Evolutionary conservation across 2,329 filamentous ascomycete genomes (phyloP).

Genomic region (Talaromyces sp.): DNA sequence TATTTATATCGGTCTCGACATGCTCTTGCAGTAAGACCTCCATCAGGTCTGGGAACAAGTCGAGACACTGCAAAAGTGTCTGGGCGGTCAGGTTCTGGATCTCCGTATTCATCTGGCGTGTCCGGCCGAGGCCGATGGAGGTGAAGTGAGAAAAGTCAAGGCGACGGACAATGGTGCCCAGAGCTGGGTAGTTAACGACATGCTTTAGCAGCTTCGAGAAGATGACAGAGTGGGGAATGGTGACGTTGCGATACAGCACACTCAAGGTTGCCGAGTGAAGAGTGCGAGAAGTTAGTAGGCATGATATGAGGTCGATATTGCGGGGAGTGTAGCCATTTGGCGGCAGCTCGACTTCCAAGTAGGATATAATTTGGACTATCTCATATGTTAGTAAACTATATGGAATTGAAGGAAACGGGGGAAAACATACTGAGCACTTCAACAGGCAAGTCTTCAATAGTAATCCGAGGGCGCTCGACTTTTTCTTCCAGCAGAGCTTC

Average conservation of each 20-base stretch:
- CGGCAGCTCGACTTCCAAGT: constrained; percentile 66
- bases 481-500: constrained; percentile 17
- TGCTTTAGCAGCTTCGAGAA: constrained; percentile 75
- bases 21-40: constrained; percentile 79
- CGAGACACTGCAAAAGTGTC: constrained; percentile 65
- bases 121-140: constrained; percentile 68
- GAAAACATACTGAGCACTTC: constrained; percentile 62
- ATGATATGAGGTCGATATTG: constrained; percentile 71
- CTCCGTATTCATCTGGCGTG: constrained; percentile 66
- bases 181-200: constrained; percentile 57
- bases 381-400: constrained; percentile 8
- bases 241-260: constrained; percentile 72
- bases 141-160: constrained; percentile 85
- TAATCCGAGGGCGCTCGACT: constrained; percentile 32
- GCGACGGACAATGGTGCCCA: constrained; percentile 70
- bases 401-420: neutral
- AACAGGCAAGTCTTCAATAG: constrained; percentile 61
- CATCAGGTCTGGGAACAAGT: constrained; percentile 65
- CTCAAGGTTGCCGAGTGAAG: constrained; percentile 67
- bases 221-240: constrained; percentile 74
- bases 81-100: constrained; percentile 70
- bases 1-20: constrained; percentile 67
- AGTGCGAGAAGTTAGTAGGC: constrained; percentile 68
- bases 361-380: constrained; percentile 65
- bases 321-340: constrained; percentile 70